phyloP scores from a whole-genome alignment of 176 grass and related monocot species.

The Eragrostis curvula region DNA sequence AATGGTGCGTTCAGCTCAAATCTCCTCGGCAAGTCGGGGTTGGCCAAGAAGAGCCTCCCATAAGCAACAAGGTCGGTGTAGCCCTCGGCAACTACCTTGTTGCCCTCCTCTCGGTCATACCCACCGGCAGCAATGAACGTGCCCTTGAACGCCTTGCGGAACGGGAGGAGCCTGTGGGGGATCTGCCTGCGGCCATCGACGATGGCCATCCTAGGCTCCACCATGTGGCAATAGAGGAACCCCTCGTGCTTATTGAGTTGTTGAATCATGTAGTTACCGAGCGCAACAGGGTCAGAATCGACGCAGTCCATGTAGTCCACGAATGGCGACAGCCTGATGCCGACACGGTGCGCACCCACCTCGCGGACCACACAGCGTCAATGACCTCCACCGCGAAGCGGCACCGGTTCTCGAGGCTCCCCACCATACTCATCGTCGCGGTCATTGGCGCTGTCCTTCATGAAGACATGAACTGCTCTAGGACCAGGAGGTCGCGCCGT shows the following conservation, averaged over 20 bases:
- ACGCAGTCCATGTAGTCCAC: slow-evolving; percentile 23
- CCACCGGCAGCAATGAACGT: slow-evolving; percentile 40
- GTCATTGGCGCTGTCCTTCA: too few species aligned
- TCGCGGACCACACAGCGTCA: too few species aligned
- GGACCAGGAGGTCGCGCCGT: too few species aligned
- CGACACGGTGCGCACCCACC: slow-evolving; percentile 31
- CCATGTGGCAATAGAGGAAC: slow-evolving; percentile 42
- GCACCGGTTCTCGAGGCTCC: too few species aligned
- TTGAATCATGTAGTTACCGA: slow-evolving; percentile 25
- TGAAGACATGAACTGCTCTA: too few species aligned
- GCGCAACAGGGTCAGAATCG: slow-evolving; percentile 18
- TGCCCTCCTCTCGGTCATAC: slow-evolving; percentile 34
- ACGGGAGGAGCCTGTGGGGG: slow-evolving; percentile 4
- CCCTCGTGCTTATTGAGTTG: slow-evolving; percentile 23
- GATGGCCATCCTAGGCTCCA: slow-evolving; percentile 40
- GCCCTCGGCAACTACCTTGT: slow-evolving; percentile 9
- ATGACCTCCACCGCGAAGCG: too few species aligned
- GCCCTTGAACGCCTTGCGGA: slow-evolving; percentile 22
- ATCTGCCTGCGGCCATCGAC: not conserved
- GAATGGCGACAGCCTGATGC: slow-evolving; percentile 24
- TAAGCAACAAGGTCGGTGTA: slow-evolving; percentile 43
- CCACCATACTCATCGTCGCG: too few species aligned
- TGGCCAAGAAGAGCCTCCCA: slow-evolving; percentile 36
- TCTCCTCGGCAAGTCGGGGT: slow-evolving; percentile 37
- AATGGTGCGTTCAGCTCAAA: not conserved